phyloP scores from a whole-genome alignment of 164 flowering plant genomes.

The Aristolochia contorta region DNA sequence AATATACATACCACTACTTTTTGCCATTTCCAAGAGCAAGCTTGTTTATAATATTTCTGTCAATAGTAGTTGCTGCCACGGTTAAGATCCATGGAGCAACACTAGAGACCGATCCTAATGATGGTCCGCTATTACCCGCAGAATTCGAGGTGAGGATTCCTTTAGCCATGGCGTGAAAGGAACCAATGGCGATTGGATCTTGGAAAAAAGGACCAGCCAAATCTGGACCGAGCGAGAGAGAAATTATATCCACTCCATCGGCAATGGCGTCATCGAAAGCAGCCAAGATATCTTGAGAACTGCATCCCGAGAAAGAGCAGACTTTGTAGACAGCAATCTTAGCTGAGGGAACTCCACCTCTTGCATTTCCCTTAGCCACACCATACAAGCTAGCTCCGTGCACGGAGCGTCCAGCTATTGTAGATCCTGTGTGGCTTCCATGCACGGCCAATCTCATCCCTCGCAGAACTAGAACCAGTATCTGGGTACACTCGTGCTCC shows the following conservation, averaged over 20 bases:
- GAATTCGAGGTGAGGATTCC: constrained; percentile 1
- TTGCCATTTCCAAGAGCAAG: constrained; percentile 8
- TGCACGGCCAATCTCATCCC: not conserved
- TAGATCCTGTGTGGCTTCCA: constrained; percentile 4
- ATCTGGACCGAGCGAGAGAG: not conserved
- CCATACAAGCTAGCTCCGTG: not conserved
- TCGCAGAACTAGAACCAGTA: not conserved
- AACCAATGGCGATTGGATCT: not conserved
- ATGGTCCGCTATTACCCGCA: constrained; percentile 6
- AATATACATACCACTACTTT: not conserved
- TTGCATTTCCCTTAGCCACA: not conserved
- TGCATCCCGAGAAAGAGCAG: not conserved
- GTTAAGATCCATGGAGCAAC: constrained; percentile 1
- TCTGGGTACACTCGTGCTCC: constrained; percentile 6
- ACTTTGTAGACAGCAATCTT: constrained; percentile 9
- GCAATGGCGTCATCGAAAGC: constrained; percentile 4
- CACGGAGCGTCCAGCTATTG: not conserved
- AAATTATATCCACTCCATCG: constrained; percentile 4
- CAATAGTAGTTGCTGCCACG: constrained; percentile 3
- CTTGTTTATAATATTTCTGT: constrained; percentile 1
- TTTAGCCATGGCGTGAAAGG: constrained; percentile 11
- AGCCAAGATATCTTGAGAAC: not conserved
- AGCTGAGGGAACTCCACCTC: constrained; percentile 6
- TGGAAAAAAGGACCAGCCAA: not conserved
- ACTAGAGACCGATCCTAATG: not conserved